Evolutionary conservation across 768 basidiomycete genomes (phyloP), one percentile per base, ranked within the genome.

Genomic region (Lactarius tabidus): DNA sequence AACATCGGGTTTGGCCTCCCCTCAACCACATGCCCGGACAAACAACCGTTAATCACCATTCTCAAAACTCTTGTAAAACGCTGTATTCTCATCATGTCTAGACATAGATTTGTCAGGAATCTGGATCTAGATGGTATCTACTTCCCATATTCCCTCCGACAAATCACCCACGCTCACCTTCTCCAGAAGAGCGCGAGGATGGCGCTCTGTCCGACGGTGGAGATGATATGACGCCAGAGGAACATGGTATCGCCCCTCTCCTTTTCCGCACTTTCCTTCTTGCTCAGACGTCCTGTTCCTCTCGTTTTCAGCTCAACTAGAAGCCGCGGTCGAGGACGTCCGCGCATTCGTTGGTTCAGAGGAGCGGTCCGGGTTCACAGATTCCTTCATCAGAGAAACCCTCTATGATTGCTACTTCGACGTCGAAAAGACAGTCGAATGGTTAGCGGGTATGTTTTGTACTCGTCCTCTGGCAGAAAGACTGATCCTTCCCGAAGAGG

Each of bases 371-470:
- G 89, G 86, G 8, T 76, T 96, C 53, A 80, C 89, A 51, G 91
- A 96, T 74, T 75, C 79, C 38, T 81, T 86, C 58, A 90, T 99
- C 73, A 84, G 83, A 72, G 89, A 93, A 67, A 80, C 83, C 0
- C 79, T 98, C 54, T 98, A 94, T 90, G 86, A 98, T 71, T 85
- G 79, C 71, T 91, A 90, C 75, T 98, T 96, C 70, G 87, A 96
- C 72, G 81, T 90, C 18, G 86, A 93, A 38, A 82, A 87, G 74
- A 85, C 90, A 20, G 76, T 96, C 12, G 78, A 84, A 36, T 92
- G 86, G 84, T 79, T 92, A 31, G 69, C 89, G 41, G 88, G 93
- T 94, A 66, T 68, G 88, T 79, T 4, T 17, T 36, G 8, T 33
- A 41, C 29, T n/a, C 26, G 31, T 31, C 51, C 41, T 33, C 38